Evolutionary conservation across 169 alveolate genomes (phyloP).

Genomic region (Cryptosporidium ubiquitum): DNA sequence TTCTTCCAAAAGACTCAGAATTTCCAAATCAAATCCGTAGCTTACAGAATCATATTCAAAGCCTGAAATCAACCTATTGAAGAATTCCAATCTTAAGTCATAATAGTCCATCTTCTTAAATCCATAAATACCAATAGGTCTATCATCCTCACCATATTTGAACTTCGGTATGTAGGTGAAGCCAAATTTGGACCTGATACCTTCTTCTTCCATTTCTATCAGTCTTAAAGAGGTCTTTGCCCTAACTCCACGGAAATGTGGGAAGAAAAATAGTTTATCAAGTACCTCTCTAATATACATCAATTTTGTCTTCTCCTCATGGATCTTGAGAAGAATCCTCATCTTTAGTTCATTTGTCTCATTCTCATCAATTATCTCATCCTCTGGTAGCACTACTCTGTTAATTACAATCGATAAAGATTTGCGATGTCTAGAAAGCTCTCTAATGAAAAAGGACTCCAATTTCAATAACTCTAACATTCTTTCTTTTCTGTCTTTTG

Average conservation of each 20-base stretch:
- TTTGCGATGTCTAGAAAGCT: constrained; percentile 18
- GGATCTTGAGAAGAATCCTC: constrained; percentile 27
- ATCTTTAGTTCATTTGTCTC: constrained; percentile 10
- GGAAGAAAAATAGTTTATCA: constrained; percentile 43
- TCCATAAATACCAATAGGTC: constrained; percentile 30
- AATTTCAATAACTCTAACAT: constrained; percentile 8
- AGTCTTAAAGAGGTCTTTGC: background rate
- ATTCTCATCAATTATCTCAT: constrained; percentile 13
- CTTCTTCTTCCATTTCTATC: background rate
- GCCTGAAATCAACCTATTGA: background rate
- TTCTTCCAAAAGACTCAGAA: background rate
- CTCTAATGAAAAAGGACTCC: constrained; percentile 26
- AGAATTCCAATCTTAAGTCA: background rate
- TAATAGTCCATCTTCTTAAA: background rate
- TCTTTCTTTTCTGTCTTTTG: background rate
- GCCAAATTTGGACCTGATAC: background rate
- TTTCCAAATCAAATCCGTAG: background rate
- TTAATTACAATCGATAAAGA: background rate
- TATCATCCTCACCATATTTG: background rate
- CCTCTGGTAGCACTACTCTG: constrained; percentile 28
- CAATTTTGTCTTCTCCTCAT: constrained; percentile 41
- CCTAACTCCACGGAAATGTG: background rate
- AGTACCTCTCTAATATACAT: constrained; percentile 27
- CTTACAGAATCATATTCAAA: background rate
- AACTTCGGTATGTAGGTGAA: constrained; percentile 23